Base-by-base conservation (phyloP, 331 rosid species). In the Cydonia oblonga region DNA sequence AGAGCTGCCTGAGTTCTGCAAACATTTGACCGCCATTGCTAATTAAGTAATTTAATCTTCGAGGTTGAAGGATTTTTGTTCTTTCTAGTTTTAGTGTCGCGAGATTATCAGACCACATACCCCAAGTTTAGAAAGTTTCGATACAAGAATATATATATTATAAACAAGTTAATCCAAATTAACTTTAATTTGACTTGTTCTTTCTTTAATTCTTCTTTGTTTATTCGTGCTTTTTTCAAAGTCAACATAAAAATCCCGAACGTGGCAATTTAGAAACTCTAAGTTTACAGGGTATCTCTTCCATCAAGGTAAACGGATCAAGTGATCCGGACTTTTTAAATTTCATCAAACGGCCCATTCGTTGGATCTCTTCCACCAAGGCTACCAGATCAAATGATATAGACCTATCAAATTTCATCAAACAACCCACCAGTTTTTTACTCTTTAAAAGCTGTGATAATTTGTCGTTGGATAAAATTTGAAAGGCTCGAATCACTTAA, bases 321-420 rank as follows among this genome's bases (percentile, higher is more conserved):
- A 33, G 11, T 33, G 0, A 33, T 33, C 0, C 3, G 0, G 0
- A 0, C 0, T 0, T 33, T 33, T 2, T 0, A 33, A 33, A 33
- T 33, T 33, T 33, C 3, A 33, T 33, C 0, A 0, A 33, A 33
- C 0, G 0, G 0, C 3, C 0, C 40, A 8, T n/a, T n/a, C n/a
- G n/a, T n/a, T n/a, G n/a, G 9, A 33, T 33, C 10, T 33, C 3
- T 33, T 1, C 1, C 10, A 33, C 0, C 38, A 1, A 33, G 1
- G 0, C 0, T 0, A 33, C 1, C 40, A 1, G 3, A 8, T 33
- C 3, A 33, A 33, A 3, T 33, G 0, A 33, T 33, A 0, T 1
- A 0, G 0, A 0, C 0, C 0, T 33, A 7, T 2, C 0, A 33
- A 33, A 33, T 33, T 33, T 33, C 3, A 33, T 33, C 0, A 0